phyloP scores from a whole-genome alignment of 139 green algal genomes.

The Deuterostichococcus epilithicus region DNA sequence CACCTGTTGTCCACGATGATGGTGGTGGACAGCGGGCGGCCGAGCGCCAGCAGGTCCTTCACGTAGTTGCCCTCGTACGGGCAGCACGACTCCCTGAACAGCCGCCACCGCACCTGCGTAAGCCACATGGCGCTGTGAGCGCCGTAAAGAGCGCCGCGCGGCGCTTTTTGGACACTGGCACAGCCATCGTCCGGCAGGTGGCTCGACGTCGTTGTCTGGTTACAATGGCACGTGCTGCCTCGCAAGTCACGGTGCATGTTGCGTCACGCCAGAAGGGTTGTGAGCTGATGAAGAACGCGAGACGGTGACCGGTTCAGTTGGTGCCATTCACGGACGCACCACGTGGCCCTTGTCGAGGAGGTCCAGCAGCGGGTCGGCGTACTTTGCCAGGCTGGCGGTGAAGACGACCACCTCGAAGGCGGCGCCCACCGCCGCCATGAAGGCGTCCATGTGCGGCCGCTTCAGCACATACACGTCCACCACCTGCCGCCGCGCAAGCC shows the following conservation, averaged over 20 bases:
- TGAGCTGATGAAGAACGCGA: no score
- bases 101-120: slow-evolving; percentile 58
- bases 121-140: no score
- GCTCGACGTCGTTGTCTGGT: no score
- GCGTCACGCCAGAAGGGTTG: no score
- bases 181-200: no score
- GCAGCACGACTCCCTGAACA: slow-evolving; percentile 92
- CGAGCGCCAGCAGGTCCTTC: slow-evolving; percentile 85
- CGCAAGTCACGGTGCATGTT: no score
- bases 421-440: slow-evolving; percentile 66
- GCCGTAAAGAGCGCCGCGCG: no score
- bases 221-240: no score
- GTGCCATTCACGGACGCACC: no score
- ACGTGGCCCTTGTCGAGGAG: slow-evolving; percentile 75
- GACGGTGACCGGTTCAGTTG: no score
- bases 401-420: slow-evolving; percentile 90
- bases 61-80: slow-evolving; percentile 89
- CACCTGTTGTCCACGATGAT: slow-evolving; percentile 97
- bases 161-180: no score
- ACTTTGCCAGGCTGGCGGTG: slow-evolving; percentile 88
- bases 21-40: slow-evolving; percentile 65
- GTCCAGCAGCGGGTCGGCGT: slow-evolving; percentile 87
- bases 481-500: slow-evolving; percentile 34
- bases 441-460: slow-evolving; percentile 88
- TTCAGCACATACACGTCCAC: slow-evolving; percentile 96